These are phyloP conservation scores for Annulohypoxylon bovei DNA, from an alignment of 495 filamentous ascomycete species.

Conservation along the genomic window DNA sequence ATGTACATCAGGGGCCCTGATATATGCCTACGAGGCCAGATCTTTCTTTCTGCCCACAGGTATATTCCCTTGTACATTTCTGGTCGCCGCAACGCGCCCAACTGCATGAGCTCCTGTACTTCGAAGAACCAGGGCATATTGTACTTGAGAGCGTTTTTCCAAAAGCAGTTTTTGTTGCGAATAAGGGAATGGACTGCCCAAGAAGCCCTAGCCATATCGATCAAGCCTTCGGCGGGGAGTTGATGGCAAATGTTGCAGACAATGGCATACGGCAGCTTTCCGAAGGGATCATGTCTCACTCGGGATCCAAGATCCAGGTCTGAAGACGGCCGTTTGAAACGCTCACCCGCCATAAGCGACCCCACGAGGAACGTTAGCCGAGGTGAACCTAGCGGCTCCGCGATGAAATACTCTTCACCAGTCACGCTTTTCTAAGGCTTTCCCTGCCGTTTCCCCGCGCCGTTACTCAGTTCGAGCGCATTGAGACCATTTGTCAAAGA, in stretches of 20 bases:
- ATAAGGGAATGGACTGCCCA: neutral
- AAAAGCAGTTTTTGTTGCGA: neutral
- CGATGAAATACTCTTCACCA: conserved; percentile 16
- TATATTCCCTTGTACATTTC: conserved; percentile 5
- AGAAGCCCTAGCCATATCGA: neutral
- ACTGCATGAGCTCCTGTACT: neutral
- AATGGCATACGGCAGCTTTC: neutral
- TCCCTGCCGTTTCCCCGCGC: neutral
- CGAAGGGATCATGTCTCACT: conserved; percentile 16
- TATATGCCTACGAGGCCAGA: neutral
- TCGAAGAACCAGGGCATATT: conserved; percentile 20
- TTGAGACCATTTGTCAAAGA: neutral
- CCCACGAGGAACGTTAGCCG: conserved; percentile 7
- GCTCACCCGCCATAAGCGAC: neutral
- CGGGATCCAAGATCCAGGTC: neutral
- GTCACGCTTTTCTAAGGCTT: neutral
- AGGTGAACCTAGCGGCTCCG: neutral
- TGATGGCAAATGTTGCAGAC: neutral
- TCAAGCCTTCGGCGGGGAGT: neutral
- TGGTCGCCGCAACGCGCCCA: neutral
- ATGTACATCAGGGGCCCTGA: neutral
- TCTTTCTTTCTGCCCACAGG: neutral
- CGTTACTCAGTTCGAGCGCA: neutral
- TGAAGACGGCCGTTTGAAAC: neutral
- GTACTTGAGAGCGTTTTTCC: conserved; percentile 1